Evolutionary conservation across 345 rosid genomes (phyloP).

Genomic region (Pistacia integerrima): DNA sequence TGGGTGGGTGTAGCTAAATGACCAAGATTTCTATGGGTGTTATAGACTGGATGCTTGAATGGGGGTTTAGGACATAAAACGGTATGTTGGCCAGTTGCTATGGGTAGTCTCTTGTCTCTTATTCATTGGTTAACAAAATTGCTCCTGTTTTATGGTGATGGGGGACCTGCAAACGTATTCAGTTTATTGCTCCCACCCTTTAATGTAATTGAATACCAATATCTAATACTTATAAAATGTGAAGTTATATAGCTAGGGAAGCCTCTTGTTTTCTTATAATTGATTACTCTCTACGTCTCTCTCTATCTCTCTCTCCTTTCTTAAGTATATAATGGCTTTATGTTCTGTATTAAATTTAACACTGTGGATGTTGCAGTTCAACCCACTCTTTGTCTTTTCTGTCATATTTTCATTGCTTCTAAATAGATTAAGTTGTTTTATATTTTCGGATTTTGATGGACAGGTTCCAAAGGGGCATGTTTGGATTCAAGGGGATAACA

Average conservation of each 20-base stretch:
- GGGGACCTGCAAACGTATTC: too few species aligned
- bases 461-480: conserved; percentile 88
- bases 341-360: background rate
- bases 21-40: too few species aligned
- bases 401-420: background rate
- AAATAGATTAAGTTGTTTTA: background rate
- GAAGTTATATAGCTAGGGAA: background rate
- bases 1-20: too few species aligned
- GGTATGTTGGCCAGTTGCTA: too few species aligned
- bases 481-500: conserved; percentile 91
- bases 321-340: background rate
- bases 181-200: background rate
- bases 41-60: too few species aligned
- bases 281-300: background rate
- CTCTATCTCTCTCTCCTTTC: background rate
- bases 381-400: background rate
- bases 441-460: conserved; percentile 9
- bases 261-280: background rate
- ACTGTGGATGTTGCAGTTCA: background rate
- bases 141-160: too few species aligned
- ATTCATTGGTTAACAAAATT: too few species aligned
- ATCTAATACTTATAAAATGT: background rate
- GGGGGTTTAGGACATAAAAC: too few species aligned
- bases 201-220: background rate
- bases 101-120: too few species aligned